Conservation (phyloP, 2,329 filamentous ascomycete genomes). For the Ophiostoma sp. region DNA sequence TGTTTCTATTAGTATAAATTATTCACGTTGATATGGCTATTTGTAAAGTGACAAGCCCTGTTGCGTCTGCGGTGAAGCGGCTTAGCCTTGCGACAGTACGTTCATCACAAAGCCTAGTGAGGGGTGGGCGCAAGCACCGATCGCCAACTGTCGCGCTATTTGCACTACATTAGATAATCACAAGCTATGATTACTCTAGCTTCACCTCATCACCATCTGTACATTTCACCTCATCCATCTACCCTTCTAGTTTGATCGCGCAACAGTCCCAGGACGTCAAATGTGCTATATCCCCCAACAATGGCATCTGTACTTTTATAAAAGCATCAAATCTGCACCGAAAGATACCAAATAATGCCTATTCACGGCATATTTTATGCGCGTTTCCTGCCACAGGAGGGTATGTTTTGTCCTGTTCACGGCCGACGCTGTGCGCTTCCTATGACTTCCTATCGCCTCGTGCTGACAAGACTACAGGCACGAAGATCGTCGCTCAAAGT, state of each 20-base stretch:
- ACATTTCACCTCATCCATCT: not conserved
- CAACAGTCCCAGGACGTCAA: not conserved
- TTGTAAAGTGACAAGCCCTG: no score
- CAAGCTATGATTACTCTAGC: not conserved
- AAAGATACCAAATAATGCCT: constrained; percentile 39
- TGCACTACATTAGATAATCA: not conserved
- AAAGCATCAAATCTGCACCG: not conserved
- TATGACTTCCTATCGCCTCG: not conserved
- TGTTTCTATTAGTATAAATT: not conserved
- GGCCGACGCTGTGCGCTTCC: constrained; percentile 19
- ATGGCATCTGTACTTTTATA: not conserved
- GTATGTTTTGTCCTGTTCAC: constrained; percentile 35
- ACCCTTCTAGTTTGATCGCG: not conserved
- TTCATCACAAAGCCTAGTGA: not conserved
- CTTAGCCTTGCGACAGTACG: not conserved
- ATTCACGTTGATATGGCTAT: no score
- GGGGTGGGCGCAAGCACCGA: not conserved
- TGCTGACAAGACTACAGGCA: constrained; percentile 39
- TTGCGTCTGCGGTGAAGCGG: no score
- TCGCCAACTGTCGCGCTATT: not conserved
- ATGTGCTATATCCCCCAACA: not conserved
- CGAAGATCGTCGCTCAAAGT: constrained; percentile 58
- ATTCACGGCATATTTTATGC: constrained; percentile 68
- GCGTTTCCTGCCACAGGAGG: constrained; percentile 61
- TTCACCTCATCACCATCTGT: not conserved